phyloP scores from a whole-genome alignment of 306 rosid genomes.

The Cucurbita pepo region DNA sequence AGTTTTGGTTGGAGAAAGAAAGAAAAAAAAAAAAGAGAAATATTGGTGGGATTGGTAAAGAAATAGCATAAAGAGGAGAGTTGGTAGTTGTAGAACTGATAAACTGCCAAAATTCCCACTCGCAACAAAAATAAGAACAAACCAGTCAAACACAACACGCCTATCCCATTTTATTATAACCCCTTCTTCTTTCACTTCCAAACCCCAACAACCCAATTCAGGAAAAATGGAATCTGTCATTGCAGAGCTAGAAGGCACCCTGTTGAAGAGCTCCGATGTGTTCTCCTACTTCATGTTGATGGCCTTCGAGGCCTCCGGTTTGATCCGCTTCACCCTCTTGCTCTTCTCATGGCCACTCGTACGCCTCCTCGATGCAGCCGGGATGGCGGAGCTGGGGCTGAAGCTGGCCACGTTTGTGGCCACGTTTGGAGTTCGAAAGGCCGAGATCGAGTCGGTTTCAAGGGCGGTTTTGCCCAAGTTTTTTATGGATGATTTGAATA shows the following conservation, averaged over 20 bases:
- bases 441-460: slow-evolving; percentile 56
- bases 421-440: slow-evolving; percentile 26
- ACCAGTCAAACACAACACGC: slow-evolving; percentile 2
- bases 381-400: slow-evolving; percentile 21
- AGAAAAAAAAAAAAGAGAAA: background rate
- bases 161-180: background rate
- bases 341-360: slow-evolving; percentile 51
- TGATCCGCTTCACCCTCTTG: slow-evolving; percentile 52
- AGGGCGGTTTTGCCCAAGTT: slow-evolving; percentile 82
- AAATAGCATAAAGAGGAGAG: background rate
- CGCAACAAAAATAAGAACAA: background rate
- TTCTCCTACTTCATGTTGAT: slow-evolving; percentile 79
- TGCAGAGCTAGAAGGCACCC: slow-evolving; percentile 78
- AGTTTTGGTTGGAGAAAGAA: background rate
- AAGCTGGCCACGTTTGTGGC: slow-evolving; percentile 55
- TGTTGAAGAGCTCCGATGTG: slow-evolving; percentile 35
- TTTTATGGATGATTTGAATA: slow-evolving; percentile 55
- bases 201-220: background rate
- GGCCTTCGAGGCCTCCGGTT: slow-evolving; percentile 73
- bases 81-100: slow-evolving; percentile 50
- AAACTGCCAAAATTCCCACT: slow-evolving; percentile 27
- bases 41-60: background rate
- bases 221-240: slow-evolving; percentile 38
- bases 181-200: slow-evolving; percentile 6
- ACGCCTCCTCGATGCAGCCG: slow-evolving; percentile 15